Evolutionary conservation across 257 asterid species (phyloP).

Genomic region (Avicennia marina): DNA sequence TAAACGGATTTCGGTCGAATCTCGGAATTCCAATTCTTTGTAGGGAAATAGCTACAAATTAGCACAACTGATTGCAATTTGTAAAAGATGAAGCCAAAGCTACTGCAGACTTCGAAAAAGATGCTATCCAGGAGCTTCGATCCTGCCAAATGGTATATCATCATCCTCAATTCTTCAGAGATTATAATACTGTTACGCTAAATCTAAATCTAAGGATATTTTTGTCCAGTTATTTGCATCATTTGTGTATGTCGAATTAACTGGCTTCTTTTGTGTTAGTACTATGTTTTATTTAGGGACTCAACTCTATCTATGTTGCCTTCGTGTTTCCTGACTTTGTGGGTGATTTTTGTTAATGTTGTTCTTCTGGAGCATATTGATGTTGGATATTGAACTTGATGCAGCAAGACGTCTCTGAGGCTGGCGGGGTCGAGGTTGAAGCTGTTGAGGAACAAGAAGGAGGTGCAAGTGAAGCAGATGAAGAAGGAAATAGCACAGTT

Average conservation of each 20-base stretch:
- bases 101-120: slow-evolving; percentile 64
- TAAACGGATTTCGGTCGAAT: no score
- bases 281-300: not conserved
- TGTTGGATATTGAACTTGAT: slow-evolving; percentile 21
- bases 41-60: no score
- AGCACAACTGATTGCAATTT: no score
- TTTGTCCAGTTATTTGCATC: not conserved
- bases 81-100: slow-evolving; percentile 79
- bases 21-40: no score
- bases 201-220: not conserved
- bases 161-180: slow-evolving; percentile 2
- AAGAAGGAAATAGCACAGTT: slow-evolving; percentile 70
- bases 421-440: slow-evolving; percentile 70
- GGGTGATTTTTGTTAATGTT: not conserved
- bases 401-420: slow-evolving; percentile 80
- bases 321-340: not conserved
- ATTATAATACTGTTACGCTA: not conserved
- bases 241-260: not conserved
- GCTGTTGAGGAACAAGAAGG: slow-evolving; percentile 79
- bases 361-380: not conserved
- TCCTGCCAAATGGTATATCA: slow-evolving; percentile 72
- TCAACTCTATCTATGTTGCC: no score
- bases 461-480: slow-evolving; percentile 75
- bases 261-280: not conserved
- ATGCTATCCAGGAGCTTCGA: slow-evolving; percentile 77